A percentile compares a stretch with the other conserved stretches of the same genome.
phyloP scores from a whole-genome alignment of 108 stramenopile genomes.

The Nitzschia putrida region DNA sequence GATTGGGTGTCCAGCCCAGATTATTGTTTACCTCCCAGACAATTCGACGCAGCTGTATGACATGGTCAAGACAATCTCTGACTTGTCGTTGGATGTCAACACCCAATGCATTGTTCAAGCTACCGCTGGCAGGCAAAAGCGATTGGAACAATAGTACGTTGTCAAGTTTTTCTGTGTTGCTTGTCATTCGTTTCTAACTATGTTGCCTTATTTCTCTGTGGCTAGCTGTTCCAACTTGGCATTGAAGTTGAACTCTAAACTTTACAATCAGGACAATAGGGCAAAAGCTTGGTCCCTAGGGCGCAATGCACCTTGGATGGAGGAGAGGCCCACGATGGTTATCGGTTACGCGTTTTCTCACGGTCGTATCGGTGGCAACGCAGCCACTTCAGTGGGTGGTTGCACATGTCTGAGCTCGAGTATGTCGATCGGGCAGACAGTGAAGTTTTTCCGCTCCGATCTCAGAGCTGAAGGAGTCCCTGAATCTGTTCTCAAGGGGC shows the following conservation, averaged over 20 bases:
- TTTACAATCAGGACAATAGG: constrained; percentile 15
- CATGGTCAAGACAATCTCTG: constrained; percentile 11
- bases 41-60: neutral
- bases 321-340: neutral
- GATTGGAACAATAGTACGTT: constrained; percentile 21
- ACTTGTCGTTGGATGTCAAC: constrained; percentile 2
- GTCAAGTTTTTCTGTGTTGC: neutral
- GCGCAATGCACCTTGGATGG: neutral
- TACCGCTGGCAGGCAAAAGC: constrained; percentile 5
- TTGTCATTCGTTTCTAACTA: neutral
- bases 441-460: neutral
- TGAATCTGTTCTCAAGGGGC: constrained; percentile 1
- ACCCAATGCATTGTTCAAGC: constrained; percentile 25
- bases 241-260: constrained; percentile 32
- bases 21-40: constrained; percentile 12
- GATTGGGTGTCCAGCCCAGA: constrained; percentile 18
- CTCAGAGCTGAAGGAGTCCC: neutral
- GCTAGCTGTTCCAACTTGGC: constrained; percentile 28
- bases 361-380: neutral
- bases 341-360: constrained; percentile 7
- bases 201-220: neutral
- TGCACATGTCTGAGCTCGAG: neutral
- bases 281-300: constrained; percentile 20
- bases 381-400: constrained; percentile 2
- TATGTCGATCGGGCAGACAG: constrained; percentile 4